phyloP scores from a whole-genome alignment of 2,329 filamentous ascomycete genomes.

The Botrytis aclada region DNA sequence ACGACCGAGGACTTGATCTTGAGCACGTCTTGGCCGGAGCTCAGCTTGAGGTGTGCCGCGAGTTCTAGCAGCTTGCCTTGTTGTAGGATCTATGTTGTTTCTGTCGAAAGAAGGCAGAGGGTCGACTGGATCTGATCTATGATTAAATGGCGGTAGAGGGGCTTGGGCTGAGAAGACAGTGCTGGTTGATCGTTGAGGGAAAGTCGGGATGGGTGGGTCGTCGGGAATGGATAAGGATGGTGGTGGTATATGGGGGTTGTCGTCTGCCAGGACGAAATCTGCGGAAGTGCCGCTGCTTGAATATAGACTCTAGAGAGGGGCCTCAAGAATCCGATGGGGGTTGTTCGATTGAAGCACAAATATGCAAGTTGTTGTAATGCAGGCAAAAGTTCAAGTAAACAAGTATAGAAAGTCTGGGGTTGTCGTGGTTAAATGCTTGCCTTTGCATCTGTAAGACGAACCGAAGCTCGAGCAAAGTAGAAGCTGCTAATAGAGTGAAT shows the following conservation, averaged over 20 bases:
- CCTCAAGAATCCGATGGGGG: constrained; percentile 11
- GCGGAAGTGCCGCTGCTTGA: constrained; percentile 46
- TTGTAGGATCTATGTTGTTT: constrained; percentile 8
- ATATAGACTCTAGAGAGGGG: constrained; percentile 18
- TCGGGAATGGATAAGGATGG: constrained; percentile 64
- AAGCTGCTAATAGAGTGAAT: not conserved
- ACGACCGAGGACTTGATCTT: constrained; percentile 50
- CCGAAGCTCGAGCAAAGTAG: not conserved
- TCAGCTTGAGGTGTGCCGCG: not conserved
- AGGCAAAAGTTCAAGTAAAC: not conserved
- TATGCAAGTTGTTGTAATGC: constrained; percentile 2
- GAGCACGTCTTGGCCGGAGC: not conserved
- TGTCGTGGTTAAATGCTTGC: not conserved
- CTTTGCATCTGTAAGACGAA: not conserved
- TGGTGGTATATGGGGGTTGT: constrained; percentile 50
- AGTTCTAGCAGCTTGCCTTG: constrained; percentile 15
- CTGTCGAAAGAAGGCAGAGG: not conserved
- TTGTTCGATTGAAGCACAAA: not conserved
- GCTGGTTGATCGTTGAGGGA: constrained; percentile 49
- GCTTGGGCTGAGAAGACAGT: constrained; percentile 45
- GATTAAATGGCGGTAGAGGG: constrained; percentile 27
- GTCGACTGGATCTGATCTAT: constrained; percentile 14
- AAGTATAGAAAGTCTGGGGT: not conserved
- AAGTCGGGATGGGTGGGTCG: constrained; percentile 59
- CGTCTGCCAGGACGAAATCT: constrained; percentile 71